Conservation (phyloP, 2,329 filamentous ascomycete species). For the Neurospora sp. region DNA sequence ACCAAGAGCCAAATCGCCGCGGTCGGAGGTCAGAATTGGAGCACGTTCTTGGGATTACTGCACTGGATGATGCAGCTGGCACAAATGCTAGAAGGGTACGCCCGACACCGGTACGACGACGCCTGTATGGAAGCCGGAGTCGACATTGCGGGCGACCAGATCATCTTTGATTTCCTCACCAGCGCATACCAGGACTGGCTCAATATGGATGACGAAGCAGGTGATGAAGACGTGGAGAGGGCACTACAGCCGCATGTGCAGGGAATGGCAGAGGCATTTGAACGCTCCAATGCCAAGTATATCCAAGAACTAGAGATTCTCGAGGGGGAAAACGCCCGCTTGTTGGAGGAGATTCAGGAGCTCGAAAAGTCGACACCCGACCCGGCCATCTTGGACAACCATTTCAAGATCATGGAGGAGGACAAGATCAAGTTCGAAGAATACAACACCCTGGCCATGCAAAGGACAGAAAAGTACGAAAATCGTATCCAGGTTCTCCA, state of each 20-base stretch:
- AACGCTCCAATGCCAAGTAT: constrained; percentile 75
- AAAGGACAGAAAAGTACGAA: constrained; percentile 83
- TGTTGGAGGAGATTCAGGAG: constrained; percentile 81
- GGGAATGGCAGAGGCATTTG: constrained; percentile 80
- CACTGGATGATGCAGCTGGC: constrained; percentile 99
- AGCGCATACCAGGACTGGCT: constrained; percentile 91
- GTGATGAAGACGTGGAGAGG: constrained; percentile 72
- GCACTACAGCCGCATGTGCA: constrained; percentile 77
- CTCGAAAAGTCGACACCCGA: constrained; percentile 80
- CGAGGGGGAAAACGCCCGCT: constrained; percentile 72
- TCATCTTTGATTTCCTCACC: constrained; percentile 88
- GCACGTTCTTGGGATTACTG: constrained; percentile 81
- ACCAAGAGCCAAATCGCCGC: constrained; percentile 93
- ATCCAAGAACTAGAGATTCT: constrained; percentile 74
- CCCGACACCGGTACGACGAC: constrained; percentile 72
- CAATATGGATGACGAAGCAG: constrained; percentile 79
- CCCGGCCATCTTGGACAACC: constrained; percentile 72
- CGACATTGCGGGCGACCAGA: constrained; percentile 80
- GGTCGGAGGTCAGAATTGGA: constrained; percentile 95
- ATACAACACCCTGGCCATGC: constrained; percentile 78
- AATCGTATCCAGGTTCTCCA: constrained; percentile 72
- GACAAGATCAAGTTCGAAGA: constrained; percentile 93
- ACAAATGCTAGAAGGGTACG: constrained; percentile 83
- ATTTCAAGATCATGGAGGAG: constrained; percentile 88
- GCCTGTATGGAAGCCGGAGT: constrained; percentile 81